Conservation (phyloP, 2,329 filamentous ascomycete genomes). For the Phialemoniopsis sp. region DNA sequence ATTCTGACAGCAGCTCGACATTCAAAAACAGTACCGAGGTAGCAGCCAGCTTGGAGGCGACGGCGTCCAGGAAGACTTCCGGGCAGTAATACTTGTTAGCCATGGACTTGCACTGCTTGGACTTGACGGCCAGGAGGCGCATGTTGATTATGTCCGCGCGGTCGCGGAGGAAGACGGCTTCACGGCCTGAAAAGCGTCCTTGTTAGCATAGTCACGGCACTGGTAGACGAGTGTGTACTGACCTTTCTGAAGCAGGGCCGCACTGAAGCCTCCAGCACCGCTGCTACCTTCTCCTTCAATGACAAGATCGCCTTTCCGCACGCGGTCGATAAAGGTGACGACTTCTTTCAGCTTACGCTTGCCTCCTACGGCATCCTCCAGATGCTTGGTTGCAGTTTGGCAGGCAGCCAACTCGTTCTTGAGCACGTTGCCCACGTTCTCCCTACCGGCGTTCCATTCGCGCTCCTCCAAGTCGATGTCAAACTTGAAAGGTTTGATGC, state of each 20-base stretch:
- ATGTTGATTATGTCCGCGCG: slow-evolving; percentile 87
- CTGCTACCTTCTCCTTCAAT: slow-evolving; percentile 79
- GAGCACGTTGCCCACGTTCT: slow-evolving; percentile 76
- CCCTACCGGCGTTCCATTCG: slow-evolving; percentile 83
- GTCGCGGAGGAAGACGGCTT: slow-evolving; percentile 91
- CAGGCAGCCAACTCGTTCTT: slow-evolving; percentile 84
- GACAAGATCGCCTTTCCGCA: slow-evolving; percentile 77
- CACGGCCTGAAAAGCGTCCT: slow-evolving; percentile 59
- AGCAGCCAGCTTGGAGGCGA: slow-evolving; percentile 88
- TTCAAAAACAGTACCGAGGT: slow-evolving; percentile 97
- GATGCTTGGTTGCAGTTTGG: slow-evolving; percentile 68
- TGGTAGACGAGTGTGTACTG: slow-evolving; percentile 19
- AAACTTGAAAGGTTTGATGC: slow-evolving; percentile 98
- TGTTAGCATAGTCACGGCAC: slow-evolving; percentile 16
- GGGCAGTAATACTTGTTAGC: slow-evolving; percentile 97
- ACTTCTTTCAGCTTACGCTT: slow-evolving; percentile 85
- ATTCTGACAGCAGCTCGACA: slow-evolving; percentile 92
- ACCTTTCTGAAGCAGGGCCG: slow-evolving; percentile 81
- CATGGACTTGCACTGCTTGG: slow-evolving; percentile 77
- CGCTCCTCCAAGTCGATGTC: slow-evolving; percentile 90
- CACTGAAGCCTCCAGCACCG: slow-evolving; percentile 90
- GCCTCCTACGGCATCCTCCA: slow-evolving; percentile 77
- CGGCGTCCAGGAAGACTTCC: slow-evolving; percentile 95
- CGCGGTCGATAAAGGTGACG: slow-evolving; percentile 84
- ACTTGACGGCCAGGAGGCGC: slow-evolving; percentile 82